phyloP scores from a whole-genome alignment of 1,284 basidiomycete species.

The Naganishia albida region DNA sequence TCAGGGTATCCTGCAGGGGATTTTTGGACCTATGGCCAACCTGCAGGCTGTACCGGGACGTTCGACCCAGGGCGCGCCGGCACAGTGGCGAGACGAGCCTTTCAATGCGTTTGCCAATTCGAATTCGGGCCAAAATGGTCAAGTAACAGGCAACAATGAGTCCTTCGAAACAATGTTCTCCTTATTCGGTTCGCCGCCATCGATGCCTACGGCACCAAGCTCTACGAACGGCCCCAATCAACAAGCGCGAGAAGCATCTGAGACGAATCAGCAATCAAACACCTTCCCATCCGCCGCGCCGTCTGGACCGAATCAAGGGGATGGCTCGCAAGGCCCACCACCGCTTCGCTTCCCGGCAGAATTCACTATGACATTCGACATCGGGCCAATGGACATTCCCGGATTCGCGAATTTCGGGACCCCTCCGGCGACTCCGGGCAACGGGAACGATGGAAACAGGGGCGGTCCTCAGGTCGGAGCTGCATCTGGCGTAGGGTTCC shows the following conservation, averaged over 20 bases:
- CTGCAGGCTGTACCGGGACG: background rate
- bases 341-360: background rate
- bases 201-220: background rate
- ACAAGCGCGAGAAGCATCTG: background rate
- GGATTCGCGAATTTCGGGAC: background rate
- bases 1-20: constrained; percentile 18
- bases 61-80: no score
- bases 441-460: no score
- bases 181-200: constrained; percentile 5
- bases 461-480: no score
- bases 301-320: no score
- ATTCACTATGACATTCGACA: constrained; percentile 20
- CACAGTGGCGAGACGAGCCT: background rate
- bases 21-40: constrained; percentile 21
- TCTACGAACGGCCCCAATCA: background rate
- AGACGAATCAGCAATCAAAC: background rate
- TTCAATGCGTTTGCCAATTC: background rate
- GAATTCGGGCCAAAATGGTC: background rate
- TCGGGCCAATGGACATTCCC: constrained; percentile 12
- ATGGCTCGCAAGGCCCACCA: background rate
- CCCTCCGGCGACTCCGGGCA: background rate
- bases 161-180: constrained; percentile 17
- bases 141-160: background rate
- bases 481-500: no score
- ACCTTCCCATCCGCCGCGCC: background rate